phyloP scores from a whole-genome alignment of 345 rosid species.

The Capsella bursapastoris region DNA sequence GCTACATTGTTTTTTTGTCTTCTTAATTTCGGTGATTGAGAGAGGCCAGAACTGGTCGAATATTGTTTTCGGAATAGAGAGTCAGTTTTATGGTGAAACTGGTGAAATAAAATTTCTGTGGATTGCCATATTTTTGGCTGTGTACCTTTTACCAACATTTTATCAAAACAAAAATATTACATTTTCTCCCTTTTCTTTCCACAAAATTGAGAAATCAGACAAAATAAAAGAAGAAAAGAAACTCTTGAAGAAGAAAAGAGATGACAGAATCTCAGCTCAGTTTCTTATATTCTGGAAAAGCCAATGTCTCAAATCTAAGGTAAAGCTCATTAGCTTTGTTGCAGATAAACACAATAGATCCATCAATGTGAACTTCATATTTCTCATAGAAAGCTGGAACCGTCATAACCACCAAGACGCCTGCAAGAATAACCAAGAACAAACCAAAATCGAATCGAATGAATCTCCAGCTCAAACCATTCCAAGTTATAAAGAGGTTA shows the following conservation, averaged over 20 bases:
- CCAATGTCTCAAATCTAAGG: constrained; percentile 58
- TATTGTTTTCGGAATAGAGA: constrained; percentile 26
- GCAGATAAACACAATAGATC: constrained; percentile 41
- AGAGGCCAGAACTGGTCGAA: constrained; percentile 34
- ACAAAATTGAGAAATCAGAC: constrained; percentile 23
- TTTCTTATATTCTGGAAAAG: constrained; percentile 56
- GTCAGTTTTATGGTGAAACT: constrained; percentile 30
- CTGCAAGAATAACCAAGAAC: constrained; percentile 46
- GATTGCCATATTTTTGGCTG: constrained; percentile 29
- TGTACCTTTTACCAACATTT: constrained; percentile 32
- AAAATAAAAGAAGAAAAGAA: background rate
- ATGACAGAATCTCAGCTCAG: constrained; percentile 50
- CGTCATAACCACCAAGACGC: constrained; percentile 65
- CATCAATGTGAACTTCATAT: constrained; percentile 60
- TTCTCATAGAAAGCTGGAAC: constrained; percentile 83
- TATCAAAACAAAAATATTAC: background rate
- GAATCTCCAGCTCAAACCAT: constrained; percentile 17
- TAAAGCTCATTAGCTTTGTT: constrained; percentile 48
- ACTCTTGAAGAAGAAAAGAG: constrained; percentile 16
- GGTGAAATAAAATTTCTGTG: constrained; percentile 31
- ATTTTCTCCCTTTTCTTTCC: constrained; percentile 3
- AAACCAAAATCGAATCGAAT: background rate
- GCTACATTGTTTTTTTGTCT: constrained; percentile 27
- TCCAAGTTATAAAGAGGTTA: background rate
- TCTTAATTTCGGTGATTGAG: constrained; percentile 26